Evolutionary conservation across 2,329 filamentous ascomycete genomes (phyloP).

Genomic region (Aquanectria penicillioides): DNA sequence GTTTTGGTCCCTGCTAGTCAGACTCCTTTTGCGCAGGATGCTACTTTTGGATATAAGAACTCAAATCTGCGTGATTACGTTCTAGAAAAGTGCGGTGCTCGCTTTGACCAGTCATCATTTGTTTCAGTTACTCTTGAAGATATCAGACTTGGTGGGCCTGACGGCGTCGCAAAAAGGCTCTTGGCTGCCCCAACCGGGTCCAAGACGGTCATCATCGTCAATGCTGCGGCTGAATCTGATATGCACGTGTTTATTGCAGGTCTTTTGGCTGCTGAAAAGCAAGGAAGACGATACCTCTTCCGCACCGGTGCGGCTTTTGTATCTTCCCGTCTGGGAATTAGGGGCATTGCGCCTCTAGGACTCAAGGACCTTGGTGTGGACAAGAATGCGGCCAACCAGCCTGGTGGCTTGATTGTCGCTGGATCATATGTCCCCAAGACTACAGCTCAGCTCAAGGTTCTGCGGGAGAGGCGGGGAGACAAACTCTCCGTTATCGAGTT

Average conservation of each 20-base stretch:
- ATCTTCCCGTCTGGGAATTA: constrained; percentile 60
- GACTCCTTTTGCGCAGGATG: constrained; percentile 67
- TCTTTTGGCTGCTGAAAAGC: constrained; percentile 49
- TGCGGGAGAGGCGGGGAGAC: constrained; percentile 50
- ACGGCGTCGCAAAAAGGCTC: constrained; percentile 37
- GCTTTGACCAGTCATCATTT: constrained; percentile 39
- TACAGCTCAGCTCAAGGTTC: constrained; percentile 59
- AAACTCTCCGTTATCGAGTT: constrained; percentile 59
- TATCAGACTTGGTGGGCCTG: constrained; percentile 43
- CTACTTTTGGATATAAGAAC: constrained; percentile 65
- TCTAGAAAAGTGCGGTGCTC: constrained; percentile 58
- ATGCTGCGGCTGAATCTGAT: constrained; percentile 62
- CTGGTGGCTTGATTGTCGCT: constrained; percentile 62
- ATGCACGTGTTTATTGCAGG: constrained; percentile 65
- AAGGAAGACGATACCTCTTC: constrained; percentile 49
- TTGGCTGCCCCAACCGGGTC: constrained; percentile 47
- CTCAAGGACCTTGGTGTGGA: constrained; percentile 52
- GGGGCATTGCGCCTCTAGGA: constrained; percentile 58
- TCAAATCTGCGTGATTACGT: constrained; percentile 60
- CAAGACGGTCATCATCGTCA: constrained; percentile 59
- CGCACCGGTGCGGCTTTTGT: constrained; percentile 53
- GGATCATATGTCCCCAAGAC: constrained; percentile 69
- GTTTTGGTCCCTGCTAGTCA: constrained; percentile 51
- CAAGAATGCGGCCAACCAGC: constrained; percentile 1
- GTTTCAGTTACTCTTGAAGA: constrained; percentile 44